A percentile compares a stretch with the other conserved stretches of the same genome.
These are phyloP conservation scores for Colletotrichum godetiae DNA, from an alignment of 2,329 filamentous ascomycete species.

Conservation along the genomic window DNA sequence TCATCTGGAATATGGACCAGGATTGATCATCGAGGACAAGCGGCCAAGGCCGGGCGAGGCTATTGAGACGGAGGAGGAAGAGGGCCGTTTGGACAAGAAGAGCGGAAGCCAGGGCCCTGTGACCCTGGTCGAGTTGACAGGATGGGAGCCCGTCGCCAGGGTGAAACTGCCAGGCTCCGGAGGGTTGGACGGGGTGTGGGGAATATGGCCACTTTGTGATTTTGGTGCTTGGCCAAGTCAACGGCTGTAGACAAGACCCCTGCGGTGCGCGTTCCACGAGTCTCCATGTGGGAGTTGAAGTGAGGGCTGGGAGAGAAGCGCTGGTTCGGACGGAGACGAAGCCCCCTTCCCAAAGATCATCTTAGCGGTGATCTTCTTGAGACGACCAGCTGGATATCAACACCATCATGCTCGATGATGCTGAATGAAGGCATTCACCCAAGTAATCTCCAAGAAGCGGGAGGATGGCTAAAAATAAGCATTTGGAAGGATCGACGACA, in stretches of 20 bases:
- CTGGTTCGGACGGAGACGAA: slow-evolving; percentile 27
- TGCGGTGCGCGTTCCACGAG: slow-evolving; percentile 14
- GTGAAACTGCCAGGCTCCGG: slow-evolving; percentile 33
- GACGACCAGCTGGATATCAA: background rate
- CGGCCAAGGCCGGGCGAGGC: slow-evolving; percentile 6
- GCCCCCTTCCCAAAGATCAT: slow-evolving; percentile 7
- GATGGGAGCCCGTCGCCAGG: slow-evolving; percentile 29
- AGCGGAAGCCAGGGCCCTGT: slow-evolving; percentile 2
- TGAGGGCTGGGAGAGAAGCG: background rate
- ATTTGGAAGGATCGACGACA: slow-evolving; percentile 18
- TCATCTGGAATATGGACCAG: slow-evolving; percentile 18
- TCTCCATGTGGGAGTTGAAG: slow-evolving; percentile 9
- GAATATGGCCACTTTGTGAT: slow-evolving; percentile 30
- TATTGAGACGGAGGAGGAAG: slow-evolving; percentile 10
- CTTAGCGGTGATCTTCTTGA: slow-evolving; percentile 2
- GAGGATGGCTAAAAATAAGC: slow-evolving; percentile 18
- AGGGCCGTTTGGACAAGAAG: slow-evolving; percentile 10
- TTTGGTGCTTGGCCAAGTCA: slow-evolving; percentile 21
- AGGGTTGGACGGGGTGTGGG: slow-evolving; percentile 23
- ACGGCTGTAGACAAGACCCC: slow-evolving; percentile 6
- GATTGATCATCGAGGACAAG: background rate
- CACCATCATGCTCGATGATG: background rate
- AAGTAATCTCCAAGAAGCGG: background rate
- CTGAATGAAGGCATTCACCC: background rate
- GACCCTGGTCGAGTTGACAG: slow-evolving; percentile 24